phyloP scores from a whole-genome alignment of 2,329 filamentous ascomycete species.

The Nigrospora sphaerica region DNA sequence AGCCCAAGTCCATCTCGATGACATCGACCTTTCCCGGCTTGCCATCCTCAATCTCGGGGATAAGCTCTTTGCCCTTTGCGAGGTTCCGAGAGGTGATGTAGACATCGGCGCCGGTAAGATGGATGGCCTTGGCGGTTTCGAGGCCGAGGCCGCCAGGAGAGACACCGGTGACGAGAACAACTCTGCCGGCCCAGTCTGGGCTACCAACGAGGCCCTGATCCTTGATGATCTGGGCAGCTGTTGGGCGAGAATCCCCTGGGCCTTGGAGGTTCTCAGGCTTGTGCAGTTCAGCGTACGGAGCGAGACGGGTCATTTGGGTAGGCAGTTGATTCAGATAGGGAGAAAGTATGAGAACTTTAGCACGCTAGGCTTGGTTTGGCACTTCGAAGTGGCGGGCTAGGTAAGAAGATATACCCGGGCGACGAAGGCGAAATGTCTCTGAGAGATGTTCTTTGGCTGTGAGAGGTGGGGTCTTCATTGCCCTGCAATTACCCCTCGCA shows the following conservation, averaged over 20 bases:
- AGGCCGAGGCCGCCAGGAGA: constrained; percentile 20
- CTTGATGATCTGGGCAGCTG: constrained; percentile 9
- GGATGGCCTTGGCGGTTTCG: constrained; percentile 32
- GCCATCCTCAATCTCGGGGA: constrained; percentile 15
- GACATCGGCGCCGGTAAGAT: constrained; percentile 33
- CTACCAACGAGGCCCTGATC: constrained; percentile 9
- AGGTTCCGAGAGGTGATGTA: constrained; percentile 35
- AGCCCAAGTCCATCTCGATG: background rate
- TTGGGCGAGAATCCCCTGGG: constrained; percentile 12
- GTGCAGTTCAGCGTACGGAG: constrained; percentile 10
- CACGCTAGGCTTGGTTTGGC: no score
- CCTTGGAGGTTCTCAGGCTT: constrained; percentile 3
- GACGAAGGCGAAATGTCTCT: no score
- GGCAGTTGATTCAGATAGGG: no score
- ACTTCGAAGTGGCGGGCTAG: no score
- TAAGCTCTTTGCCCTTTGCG: constrained; percentile 20
- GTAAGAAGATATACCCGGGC: no score
- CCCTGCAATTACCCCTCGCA: no score
- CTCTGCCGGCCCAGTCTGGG: constrained; percentile 4
- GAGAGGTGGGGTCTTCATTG: no score
- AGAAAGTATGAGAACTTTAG: no score
- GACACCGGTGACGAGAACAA: background rate
- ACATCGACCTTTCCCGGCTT: constrained; percentile 8
- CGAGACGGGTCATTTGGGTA: background rate
- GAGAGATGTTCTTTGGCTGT: no score